Percentiles rank a stretch among this genome's conserved stretches.
Conservation (phyloP, 75 land plant genomes). For the Ceratopteris richardii region DNA sequence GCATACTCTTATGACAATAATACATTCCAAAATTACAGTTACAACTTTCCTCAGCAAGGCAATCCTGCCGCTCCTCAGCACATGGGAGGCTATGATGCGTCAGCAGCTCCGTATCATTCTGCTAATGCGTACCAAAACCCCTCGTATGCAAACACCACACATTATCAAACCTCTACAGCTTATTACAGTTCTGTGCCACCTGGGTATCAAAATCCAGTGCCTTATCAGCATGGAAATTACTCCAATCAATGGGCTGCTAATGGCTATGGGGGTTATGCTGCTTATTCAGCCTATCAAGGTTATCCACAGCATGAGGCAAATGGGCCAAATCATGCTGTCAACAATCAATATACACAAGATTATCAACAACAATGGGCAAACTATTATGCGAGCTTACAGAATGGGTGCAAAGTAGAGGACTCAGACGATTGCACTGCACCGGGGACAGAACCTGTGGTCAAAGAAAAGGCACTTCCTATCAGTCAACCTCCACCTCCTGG, state of each 20-base stretch:
- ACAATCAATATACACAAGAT: slow-evolving; percentile 47
- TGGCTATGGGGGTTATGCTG: slow-evolving; percentile 33
- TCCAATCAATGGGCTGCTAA: slow-evolving; percentile 52
- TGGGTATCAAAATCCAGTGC: slow-evolving; percentile 72
- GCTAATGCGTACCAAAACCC: slow-evolving; percentile 72
- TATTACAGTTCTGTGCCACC: slow-evolving; percentile 55
- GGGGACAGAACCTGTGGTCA: slow-evolving; percentile 45
- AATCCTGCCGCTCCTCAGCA: slow-evolving; percentile 54
- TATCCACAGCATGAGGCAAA: slow-evolving; percentile 19
- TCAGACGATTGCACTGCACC: slow-evolving; percentile 48
- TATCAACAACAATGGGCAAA: slow-evolving; percentile 57
- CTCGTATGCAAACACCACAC: slow-evolving; percentile 57
- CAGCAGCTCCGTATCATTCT: slow-evolving; percentile 83
- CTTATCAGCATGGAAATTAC: slow-evolving; percentile 40
- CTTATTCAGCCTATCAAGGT: slow-evolving; percentile 26
- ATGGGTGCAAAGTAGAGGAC: slow-evolving; percentile 17
- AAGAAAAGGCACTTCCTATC: slow-evolving; percentile 15
- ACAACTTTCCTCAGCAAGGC: slow-evolving; percentile 55
- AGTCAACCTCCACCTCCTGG: slow-evolving; percentile 68
- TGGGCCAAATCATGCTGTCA: slow-evolving; percentile 17
- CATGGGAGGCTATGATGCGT: slow-evolving; percentile 55
- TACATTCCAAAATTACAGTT: slow-evolving; percentile 45
- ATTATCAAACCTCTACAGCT: slow-evolving; percentile 54
- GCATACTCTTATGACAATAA: slow-evolving; percentile 34
- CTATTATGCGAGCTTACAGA: slow-evolving; percentile 41